Conservation (phyloP, 768 basidiomycete genomes). For the Lactifluus piperatus region DNA sequence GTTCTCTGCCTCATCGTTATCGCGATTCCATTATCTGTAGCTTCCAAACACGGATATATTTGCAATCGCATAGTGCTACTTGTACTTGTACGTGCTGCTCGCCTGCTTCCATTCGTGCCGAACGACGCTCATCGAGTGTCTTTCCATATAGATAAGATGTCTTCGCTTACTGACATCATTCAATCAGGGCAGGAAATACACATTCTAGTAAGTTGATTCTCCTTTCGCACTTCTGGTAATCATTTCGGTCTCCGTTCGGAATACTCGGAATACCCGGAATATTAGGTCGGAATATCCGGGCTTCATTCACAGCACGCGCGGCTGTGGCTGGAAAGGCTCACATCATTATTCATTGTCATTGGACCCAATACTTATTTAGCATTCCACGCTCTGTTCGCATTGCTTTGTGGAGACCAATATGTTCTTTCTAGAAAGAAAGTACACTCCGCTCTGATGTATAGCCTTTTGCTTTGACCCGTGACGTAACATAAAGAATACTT, state of each 20-base stretch:
- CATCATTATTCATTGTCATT: slow-evolving; percentile 11
- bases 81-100: neutral
- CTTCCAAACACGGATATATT: neutral
- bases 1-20: neutral
- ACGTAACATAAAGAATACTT: slow-evolving; percentile 4
- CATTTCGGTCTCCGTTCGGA: neutral
- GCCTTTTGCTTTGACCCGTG: neutral
- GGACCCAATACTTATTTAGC: neutral
- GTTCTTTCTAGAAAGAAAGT: slow-evolving; percentile 2
- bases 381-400: slow-evolving; percentile 1
- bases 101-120: neutral
- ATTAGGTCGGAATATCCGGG: no score
- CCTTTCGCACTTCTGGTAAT: neutral
- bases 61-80: neutral
- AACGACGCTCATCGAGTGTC: neutral
- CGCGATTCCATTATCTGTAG: neutral
- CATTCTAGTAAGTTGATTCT: neutral
- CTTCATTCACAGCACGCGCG: neutral
- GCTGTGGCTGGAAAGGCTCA: neutral
- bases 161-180: slow-evolving; percentile 3
- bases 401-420: neutral
- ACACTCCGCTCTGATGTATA: neutral
- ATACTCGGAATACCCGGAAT: neutral
- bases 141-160: neutral
- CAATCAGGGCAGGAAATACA: neutral